Conservation (phyloP, 257 asterid species). For the Solanum bulbocastanum region DNA sequence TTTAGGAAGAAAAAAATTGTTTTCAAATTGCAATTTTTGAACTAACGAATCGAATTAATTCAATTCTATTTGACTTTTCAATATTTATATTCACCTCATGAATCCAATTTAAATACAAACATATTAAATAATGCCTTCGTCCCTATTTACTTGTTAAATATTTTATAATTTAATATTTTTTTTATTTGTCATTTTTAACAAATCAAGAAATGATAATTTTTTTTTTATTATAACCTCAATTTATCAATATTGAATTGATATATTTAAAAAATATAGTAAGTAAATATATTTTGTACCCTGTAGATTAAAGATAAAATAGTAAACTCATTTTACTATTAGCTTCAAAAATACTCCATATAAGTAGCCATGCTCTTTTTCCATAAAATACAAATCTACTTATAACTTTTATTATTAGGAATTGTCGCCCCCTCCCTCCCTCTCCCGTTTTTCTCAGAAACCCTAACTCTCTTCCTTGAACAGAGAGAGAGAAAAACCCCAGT, state of each 20-base stretch:
- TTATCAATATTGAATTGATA: too few species aligned
- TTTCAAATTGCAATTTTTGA: neutral
- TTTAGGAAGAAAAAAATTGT: too few species aligned
- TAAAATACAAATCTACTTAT: neutral
- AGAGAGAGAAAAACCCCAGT: neutral
- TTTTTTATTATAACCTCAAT: neutral
- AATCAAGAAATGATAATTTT: too few species aligned
- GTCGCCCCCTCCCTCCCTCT: neutral
- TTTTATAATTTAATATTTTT: too few species aligned
- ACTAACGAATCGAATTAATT: too few species aligned
- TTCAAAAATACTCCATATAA: too few species aligned
- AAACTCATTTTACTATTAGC: neutral
- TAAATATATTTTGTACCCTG: too few species aligned
- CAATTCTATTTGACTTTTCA: neutral
- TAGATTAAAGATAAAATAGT: too few species aligned
- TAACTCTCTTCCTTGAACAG: neutral
- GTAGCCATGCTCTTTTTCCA: neutral
- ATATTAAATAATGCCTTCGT: neutral
- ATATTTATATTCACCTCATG: neutral
- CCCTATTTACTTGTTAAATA: too few species aligned
- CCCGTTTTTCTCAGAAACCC: neutral
- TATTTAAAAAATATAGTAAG: too few species aligned
- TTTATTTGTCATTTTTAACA: too few species aligned
- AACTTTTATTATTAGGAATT: neutral
- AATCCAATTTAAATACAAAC: neutral